Evolutionary conservation across 352 stramenopile species (phyloP).

Genomic region (Phytophthora chlamydospora): DNA sequence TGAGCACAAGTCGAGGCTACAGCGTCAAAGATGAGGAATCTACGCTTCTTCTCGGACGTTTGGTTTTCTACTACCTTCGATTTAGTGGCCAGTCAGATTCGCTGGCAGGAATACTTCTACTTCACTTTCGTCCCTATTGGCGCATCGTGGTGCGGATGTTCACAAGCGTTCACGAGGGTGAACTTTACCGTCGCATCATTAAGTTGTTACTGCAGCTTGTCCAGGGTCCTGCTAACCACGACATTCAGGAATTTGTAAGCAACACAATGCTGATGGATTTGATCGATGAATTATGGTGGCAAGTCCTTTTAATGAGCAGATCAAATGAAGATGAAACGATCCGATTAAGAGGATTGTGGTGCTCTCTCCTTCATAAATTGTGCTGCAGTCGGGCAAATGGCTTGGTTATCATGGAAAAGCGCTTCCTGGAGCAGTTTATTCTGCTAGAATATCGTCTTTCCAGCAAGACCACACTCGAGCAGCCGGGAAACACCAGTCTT

Average conservation of each 20-base stretch:
- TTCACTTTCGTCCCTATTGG: slow-evolving; percentile 14
- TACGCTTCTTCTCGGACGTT: background rate
- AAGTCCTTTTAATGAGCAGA: background rate
- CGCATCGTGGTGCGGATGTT: slow-evolving; percentile 20
- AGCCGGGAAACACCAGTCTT: background rate
- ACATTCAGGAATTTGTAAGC: slow-evolving; percentile 5
- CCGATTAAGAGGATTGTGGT: slow-evolving; percentile 16
- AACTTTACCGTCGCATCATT: background rate
- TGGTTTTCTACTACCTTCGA: slow-evolving; percentile 1
- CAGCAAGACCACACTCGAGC: too few species aligned
- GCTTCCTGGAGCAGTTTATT: slow-evolving; percentile 22
- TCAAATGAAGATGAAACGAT: background rate
- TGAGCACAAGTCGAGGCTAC: background rate
- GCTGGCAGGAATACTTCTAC: background rate
- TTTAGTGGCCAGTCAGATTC: background rate
- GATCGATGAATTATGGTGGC: slow-evolving; percentile 23
- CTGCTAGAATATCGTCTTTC: background rate
- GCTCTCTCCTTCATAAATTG: slow-evolving; percentile 16
- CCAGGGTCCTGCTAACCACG: background rate
- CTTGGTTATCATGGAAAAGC: slow-evolving; percentile 16
- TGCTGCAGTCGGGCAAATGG: slow-evolving; percentile 10
- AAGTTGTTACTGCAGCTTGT: slow-evolving; percentile 19
- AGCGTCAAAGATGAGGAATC: background rate
- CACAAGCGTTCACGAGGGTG: background rate
- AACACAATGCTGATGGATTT: slow-evolving; percentile 14